Evolutionary conservation across 345 rosid genomes (phyloP).

Genomic region (Eucalyptus grandis): DNA sequence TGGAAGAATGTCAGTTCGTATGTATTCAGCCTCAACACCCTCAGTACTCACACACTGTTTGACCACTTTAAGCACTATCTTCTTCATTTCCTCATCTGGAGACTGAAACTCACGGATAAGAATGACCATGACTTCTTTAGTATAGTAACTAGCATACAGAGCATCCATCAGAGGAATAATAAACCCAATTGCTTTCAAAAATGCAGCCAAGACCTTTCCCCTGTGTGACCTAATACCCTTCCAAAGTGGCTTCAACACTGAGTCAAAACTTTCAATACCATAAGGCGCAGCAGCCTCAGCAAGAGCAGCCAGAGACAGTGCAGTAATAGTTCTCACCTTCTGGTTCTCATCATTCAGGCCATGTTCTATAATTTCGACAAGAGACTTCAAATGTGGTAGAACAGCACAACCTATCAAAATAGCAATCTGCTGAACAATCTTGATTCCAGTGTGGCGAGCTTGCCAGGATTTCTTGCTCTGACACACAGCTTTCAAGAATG

Average conservation of each 20-base stretch:
- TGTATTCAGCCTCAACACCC: slow-evolving; percentile 92
- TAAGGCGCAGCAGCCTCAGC: slow-evolving; percentile 99
- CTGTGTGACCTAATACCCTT: slow-evolving; percentile 98
- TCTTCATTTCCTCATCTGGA: slow-evolving; percentile 99
- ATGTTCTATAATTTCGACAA: slow-evolving; percentile 88
- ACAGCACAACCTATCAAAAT: slow-evolving; percentile 98
- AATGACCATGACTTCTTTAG: slow-evolving; percentile 92
- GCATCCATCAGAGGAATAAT: slow-evolving; percentile 99
- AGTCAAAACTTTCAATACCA: slow-evolving; percentile 97
- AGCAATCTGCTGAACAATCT: slow-evolving; percentile 99
- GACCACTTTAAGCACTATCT: slow-evolving; percentile 93
- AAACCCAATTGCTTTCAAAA: slow-evolving; percentile 97
- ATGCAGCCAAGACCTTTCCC: slow-evolving; percentile 98
- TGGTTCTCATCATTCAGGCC: slow-evolving; percentile 97
- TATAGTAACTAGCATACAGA: slow-evolving; percentile 84
- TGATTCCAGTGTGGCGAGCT: slow-evolving; percentile 98
- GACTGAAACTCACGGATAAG: slow-evolving; percentile 99
- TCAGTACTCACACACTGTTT: slow-evolving; percentile 98
- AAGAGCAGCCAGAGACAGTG: slow-evolving; percentile 97
- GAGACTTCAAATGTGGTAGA: slow-evolving; percentile 86
- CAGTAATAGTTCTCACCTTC: slow-evolving; percentile 97
- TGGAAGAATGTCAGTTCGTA: slow-evolving; percentile 81
- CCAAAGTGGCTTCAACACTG: slow-evolving; percentile 97
- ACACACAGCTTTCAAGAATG: slow-evolving; percentile 95
- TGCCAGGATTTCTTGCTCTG: slow-evolving; percentile 99